Conservation (phyloP, 805 yeast genomes). For the Hanseniaspora singularis region DNA sequence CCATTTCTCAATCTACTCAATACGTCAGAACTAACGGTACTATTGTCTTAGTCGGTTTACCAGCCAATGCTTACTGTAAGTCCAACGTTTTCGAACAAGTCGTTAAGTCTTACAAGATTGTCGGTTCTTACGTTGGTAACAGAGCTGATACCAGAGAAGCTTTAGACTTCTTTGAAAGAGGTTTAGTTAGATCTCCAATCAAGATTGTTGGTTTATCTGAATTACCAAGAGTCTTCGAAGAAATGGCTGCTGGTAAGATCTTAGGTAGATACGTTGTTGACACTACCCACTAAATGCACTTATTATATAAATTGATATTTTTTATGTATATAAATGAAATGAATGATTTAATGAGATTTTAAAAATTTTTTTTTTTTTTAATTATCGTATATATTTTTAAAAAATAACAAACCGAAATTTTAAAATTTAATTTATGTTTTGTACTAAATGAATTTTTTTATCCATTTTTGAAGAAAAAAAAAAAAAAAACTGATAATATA, state of each 20-base stretch:
- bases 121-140: slow-evolving; percentile 43
- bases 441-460: too few species aligned
- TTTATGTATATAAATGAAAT: too few species aligned
- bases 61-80: slow-evolving; percentile 38
- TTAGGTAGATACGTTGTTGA: slow-evolving; percentile 83
- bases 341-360: not conserved
- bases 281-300: slow-evolving; percentile 40
- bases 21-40: slow-evolving; percentile 51
- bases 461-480: too few species aligned
- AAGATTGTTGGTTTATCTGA: slow-evolving; percentile 64
- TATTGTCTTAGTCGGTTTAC: slow-evolving; percentile 51
- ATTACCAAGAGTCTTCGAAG: slow-evolving; percentile 53
- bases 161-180: slow-evolving; percentile 59
- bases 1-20: slow-evolving; percentile 38
- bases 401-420: too few species aligned
- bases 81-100: slow-evolving; percentile 40
- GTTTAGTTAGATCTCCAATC: slow-evolving; percentile 61
- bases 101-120: slow-evolving; percentile 36
- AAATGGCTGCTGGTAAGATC: slow-evolving; percentile 75
- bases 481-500: too few species aligned
- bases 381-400: too few species aligned
- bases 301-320: too few species aligned
- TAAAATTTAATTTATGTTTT: too few species aligned
- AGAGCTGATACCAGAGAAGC: slow-evolving; percentile 51
- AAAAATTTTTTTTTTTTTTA: not conserved